phyloP scores from a whole-genome alignment of 2,329 filamentous ascomycete genomes.

The Helotiales sp. region DNA sequence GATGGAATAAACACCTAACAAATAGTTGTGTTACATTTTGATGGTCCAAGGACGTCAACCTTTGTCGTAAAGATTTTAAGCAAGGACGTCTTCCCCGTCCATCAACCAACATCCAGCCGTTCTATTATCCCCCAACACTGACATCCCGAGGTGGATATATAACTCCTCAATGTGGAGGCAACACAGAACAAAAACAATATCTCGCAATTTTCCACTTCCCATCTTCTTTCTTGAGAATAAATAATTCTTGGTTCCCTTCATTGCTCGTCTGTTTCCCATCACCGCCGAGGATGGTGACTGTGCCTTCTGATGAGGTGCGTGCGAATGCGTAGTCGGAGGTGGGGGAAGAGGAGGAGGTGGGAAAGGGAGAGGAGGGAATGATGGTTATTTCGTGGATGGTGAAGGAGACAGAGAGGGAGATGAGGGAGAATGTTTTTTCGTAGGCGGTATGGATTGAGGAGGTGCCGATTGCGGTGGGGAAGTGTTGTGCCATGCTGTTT shows the following conservation, averaged over 20 bases:
- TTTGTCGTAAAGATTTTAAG: too few species aligned
- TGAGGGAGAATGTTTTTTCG: slow-evolving; percentile 2
- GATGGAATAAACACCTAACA: too few species aligned
- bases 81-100: too few species aligned
- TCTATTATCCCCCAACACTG: too few species aligned
- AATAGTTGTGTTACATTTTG: too few species aligned
- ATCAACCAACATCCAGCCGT: too few species aligned
- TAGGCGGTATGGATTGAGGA: slow-evolving; percentile 1
- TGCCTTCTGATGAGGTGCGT: slow-evolving; percentile 5
- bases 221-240: slow-evolving; percentile 9
- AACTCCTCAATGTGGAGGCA: background rate
- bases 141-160: too few species aligned
- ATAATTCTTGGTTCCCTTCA: slow-evolving; percentile 11
- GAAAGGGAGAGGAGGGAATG: background rate
- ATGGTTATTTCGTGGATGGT: slow-evolving; percentile 9
- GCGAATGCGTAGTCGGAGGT: slow-evolving; percentile 14
- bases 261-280: background rate
- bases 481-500: slow-evolving; percentile 11
- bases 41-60: too few species aligned
- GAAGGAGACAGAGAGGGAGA: slow-evolving; percentile 9
- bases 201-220: slow-evolving; percentile 14
- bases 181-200: slow-evolving; percentile 8
- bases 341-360: too few species aligned
- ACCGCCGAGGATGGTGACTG: background rate
- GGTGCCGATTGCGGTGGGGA: slow-evolving; percentile 3